A percentile compares a stretch with the other conserved stretches of the same genome.
Evolutionary conservation across 2,329 filamentous ascomycete genomes (phyloP).

Genomic region (Orbilia blumenaviensis): DNA sequence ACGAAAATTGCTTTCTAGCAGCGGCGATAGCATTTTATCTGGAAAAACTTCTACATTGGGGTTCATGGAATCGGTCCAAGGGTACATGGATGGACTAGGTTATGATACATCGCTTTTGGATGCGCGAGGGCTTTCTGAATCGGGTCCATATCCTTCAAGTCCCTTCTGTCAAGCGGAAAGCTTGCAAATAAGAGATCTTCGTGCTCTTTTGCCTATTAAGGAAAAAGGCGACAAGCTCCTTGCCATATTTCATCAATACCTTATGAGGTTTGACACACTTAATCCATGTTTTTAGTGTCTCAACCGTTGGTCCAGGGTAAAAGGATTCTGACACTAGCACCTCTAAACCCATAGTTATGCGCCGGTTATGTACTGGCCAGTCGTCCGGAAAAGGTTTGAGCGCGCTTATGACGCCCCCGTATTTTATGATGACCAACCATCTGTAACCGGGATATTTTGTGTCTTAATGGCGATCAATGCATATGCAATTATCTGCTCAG

Average conservation of each 20-base stretch:
- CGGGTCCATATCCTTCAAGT: neutral
- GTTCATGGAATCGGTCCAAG: slow-evolving; percentile 11
- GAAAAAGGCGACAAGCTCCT: slow-evolving; percentile 17
- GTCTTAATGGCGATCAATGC: slow-evolving; percentile 27
- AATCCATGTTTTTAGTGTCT: neutral
- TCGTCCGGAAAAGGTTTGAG: slow-evolving; percentile 6
- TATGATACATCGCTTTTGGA: slow-evolving; percentile 19
- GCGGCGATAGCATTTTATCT: neutral
- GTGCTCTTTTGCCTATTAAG: slow-evolving; percentile 3
- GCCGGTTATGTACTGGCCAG: neutral
- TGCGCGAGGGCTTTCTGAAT: neutral
- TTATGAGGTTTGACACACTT: neutral
- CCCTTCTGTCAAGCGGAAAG: neutral
- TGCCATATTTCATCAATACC: neutral
- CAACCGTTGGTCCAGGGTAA: too few relatives aligned
- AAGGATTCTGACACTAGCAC: neutral
- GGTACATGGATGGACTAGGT: slow-evolving; percentile 11
- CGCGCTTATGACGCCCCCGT: slow-evolving; percentile 9
- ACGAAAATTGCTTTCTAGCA: neutral
- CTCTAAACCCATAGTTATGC: neutral
- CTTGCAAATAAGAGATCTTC: slow-evolving; percentile 8
- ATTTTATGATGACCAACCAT: slow-evolving; percentile 3
- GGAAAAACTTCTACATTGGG: neutral
- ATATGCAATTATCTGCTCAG: slow-evolving; percentile 10
- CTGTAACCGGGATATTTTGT: slow-evolving; percentile 14